phyloP scores from a whole-genome alignment of 441 rosid species.

The Jatropha multifida region DNA sequence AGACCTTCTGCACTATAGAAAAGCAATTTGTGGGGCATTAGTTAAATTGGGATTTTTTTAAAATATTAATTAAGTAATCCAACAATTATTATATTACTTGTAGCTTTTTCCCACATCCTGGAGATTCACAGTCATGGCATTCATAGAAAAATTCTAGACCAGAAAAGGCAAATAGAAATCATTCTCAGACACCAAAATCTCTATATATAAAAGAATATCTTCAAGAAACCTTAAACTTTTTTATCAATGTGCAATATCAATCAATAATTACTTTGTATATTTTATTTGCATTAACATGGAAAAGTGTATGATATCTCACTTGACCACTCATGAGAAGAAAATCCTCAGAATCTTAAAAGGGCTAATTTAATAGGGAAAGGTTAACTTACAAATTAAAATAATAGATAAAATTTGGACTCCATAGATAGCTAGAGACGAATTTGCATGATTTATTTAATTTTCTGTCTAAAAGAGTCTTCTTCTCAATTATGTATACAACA shows the following conservation, averaged over 20 bases:
- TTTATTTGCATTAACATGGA: slow-evolving; percentile 18
- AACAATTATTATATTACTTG: background rate
- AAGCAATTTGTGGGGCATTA: slow-evolving; percentile 32
- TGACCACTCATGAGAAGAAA: slow-evolving; percentile 42
- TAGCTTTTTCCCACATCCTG: background rate
- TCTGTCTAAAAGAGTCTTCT: background rate
- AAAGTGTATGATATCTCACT: slow-evolving; percentile 24
- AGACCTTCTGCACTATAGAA: slow-evolving; percentile 28
- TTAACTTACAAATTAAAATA: slow-evolving; percentile 32
- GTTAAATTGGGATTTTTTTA: background rate
- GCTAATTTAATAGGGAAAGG: slow-evolving; percentile 24
- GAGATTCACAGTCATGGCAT: slow-evolving; percentile 7
- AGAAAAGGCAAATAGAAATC: slow-evolving; percentile 22
- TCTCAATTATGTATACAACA: background rate
- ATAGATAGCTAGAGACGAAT: slow-evolving; percentile 13
- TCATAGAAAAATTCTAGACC: background rate
- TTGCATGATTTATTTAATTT: slow-evolving; percentile 11
- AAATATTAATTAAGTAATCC: background rate
- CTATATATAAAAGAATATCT: slow-evolving; percentile 8
- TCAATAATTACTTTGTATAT: slow-evolving; percentile 22
- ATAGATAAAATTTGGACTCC: slow-evolving; percentile 29
- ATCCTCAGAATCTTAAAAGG: slow-evolving; percentile 54
- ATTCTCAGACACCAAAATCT: slow-evolving; percentile 23
- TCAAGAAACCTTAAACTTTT: slow-evolving; percentile 36
- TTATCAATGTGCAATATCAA: slow-evolving; percentile 4